A percentile compares a stretch with the other conserved stretches of the same genome.
phyloP scores from a whole-genome alignment of 2,329 filamentous ascomycete genomes.

The Colletotrichum musicola region DNA sequence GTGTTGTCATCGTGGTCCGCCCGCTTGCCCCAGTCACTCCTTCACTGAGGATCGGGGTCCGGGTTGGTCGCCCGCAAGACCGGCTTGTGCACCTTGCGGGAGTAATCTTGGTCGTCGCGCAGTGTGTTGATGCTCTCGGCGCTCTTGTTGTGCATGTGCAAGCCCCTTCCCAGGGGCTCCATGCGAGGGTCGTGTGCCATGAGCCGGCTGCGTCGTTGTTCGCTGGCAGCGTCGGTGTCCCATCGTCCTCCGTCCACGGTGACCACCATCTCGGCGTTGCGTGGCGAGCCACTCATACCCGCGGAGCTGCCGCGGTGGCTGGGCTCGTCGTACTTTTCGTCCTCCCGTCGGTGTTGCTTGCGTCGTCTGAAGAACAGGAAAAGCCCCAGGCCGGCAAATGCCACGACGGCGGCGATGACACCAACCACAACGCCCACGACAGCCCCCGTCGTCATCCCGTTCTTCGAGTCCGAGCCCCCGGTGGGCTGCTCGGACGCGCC shows the following conservation, averaged over 20 bases:
- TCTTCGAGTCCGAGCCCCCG: constrained; percentile 17
- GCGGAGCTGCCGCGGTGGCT: constrained; percentile 65
- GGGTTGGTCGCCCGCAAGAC: constrained; percentile 75
- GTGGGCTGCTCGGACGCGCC: constrained; percentile 26
- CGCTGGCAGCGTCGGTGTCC: constrained; percentile 30
- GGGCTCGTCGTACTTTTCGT: constrained; percentile 58
- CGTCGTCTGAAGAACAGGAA: constrained; percentile 61
- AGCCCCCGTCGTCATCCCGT: constrained; percentile 57
- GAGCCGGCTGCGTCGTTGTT: constrained; percentile 59
- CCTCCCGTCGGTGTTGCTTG: constrained; percentile 56
- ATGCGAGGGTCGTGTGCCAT: constrained; percentile 73
- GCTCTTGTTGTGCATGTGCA: constrained; percentile 71
- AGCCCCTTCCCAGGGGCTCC: constrained; percentile 69
- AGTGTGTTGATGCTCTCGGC: constrained; percentile 74
- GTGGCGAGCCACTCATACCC: constrained; percentile 59
- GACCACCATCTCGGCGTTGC: constrained; percentile 56
- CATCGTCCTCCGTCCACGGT: constrained; percentile 44
- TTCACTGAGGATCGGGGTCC: constrained; percentile 56
- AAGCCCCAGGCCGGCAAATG: constrained; percentile 51
- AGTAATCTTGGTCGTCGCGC: constrained; percentile 75
- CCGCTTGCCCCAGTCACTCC: not conserved
- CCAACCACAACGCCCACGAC: constrained; percentile 60
- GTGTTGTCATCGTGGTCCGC: constrained; percentile 24
- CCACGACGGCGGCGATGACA: constrained; percentile 55
- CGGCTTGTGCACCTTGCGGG: constrained; percentile 67